phyloP scores from a whole-genome alignment of 2,329 filamentous ascomycete genomes.

The Diaporthe citriasiana region DNA sequence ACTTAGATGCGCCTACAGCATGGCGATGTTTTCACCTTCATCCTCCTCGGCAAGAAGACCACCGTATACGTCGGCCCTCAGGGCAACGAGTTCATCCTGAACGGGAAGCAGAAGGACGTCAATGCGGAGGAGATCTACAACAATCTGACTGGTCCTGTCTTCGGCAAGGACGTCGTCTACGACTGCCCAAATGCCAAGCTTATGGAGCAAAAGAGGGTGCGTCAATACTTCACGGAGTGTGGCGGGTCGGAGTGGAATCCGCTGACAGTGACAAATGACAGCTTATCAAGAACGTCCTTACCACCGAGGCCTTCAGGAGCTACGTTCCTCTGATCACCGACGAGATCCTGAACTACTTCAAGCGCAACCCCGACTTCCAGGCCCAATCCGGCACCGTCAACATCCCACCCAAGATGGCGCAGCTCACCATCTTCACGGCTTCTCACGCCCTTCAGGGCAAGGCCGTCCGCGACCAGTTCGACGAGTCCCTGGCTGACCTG shows the following conservation, averaged over 20 bases:
- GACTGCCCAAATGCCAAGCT: slow-evolving; percentile 87
- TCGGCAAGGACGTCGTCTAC: slow-evolving; percentile 85
- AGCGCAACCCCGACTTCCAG: slow-evolving; percentile 68
- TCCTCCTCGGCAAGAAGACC: slow-evolving; percentile 64
- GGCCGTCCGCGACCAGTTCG: slow-evolving; percentile 80
- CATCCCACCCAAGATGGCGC: slow-evolving; percentile 76
- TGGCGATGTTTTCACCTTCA: slow-evolving; percentile 68
- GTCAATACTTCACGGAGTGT: neutral
- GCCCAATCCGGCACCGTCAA: slow-evolving; percentile 73
- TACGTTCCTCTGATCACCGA: slow-evolving; percentile 81
- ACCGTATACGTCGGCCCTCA: slow-evolving; percentile 64
- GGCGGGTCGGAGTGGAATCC: slow-evolving; percentile 37
- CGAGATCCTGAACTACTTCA: slow-evolving; percentile 77
- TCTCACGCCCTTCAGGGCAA: slow-evolving; percentile 81
- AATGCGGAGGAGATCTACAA: slow-evolving; percentile 69
- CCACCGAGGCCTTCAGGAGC: slow-evolving; percentile 71
- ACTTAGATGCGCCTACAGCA: slow-evolving; percentile 52
- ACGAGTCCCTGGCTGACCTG: slow-evolving; percentile 79
- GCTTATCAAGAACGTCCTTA: slow-evolving; percentile 81
- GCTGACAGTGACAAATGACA: slow-evolving; percentile 47
- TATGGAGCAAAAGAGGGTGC: slow-evolving; percentile 89
- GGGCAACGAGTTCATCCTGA: slow-evolving; percentile 70
- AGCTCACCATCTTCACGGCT: slow-evolving; percentile 87
- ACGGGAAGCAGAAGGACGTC: slow-evolving; percentile 66
- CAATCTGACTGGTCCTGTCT: slow-evolving; percentile 68